A percentile compares a stretch with the other conserved stretches of the same genome.
These are phyloP conservation scores for Zancudomyces culisetae DNA, from an alignment of 371 early-diverging fungal species.

Conservation along the genomic window DNA sequence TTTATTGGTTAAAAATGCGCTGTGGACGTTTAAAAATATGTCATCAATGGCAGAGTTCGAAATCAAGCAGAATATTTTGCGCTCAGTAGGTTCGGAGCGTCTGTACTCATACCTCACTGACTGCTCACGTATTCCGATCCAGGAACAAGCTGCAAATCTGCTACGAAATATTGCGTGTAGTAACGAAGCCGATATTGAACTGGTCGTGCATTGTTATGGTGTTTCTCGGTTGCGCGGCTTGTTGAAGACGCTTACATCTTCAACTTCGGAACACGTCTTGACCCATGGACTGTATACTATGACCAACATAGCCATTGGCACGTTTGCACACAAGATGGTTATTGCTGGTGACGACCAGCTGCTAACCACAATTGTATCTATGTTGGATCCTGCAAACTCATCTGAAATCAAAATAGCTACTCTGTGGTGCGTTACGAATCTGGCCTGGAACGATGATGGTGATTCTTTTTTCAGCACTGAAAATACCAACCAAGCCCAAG, in stretches of 20 bases:
- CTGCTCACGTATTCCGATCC: constrained; percentile 6
- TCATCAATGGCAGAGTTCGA: constrained; percentile 12
- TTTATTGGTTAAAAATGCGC: constrained; percentile 11
- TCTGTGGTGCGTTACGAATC: not conserved
- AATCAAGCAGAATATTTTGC: constrained; percentile 8
- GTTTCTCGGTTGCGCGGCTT: not conserved
- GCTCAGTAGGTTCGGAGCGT: constrained; percentile 6
- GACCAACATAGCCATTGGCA: not conserved
- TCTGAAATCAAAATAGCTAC: not conserved
- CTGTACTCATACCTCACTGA: constrained; percentile 6
- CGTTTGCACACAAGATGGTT: not conserved
- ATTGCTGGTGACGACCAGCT: constrained; percentile 1
- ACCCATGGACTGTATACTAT: constrained; percentile 1
- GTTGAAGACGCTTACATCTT: not conserved
- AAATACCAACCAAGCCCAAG: too few species aligned
- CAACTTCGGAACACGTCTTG: not conserved
- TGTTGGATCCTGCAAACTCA: too few species aligned
- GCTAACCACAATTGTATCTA: too few species aligned
- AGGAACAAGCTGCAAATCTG: constrained; percentile 17
- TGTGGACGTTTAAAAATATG: constrained; percentile 21
- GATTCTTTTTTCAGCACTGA: too few species aligned
- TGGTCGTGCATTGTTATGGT: not conserved
- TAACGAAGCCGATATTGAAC: not conserved
- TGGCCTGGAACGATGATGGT: not conserved
- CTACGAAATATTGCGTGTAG: constrained; percentile 13